Base-by-base conservation (phyloP, 148 eudicot genomes). In the Cornus suecica region DNA sequence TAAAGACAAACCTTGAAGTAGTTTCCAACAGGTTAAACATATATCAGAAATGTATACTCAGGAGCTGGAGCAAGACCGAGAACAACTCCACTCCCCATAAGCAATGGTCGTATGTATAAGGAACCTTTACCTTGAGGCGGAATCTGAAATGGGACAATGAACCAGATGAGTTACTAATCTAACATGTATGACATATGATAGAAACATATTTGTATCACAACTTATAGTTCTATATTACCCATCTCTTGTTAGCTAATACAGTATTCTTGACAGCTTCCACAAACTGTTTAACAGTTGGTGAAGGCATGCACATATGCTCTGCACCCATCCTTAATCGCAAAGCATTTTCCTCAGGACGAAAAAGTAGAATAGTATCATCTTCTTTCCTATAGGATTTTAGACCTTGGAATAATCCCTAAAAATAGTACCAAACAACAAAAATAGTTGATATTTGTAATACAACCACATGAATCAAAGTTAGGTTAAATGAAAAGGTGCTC, bases 271-370 rank as follows among this genome's bases (percentile, higher is more conserved):
- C 99, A 76, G 99, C 97, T 84, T 88, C 90, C 81, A 95, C 72
- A 82, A 95, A 95, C 80, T 95, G 97, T 29, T 91, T 94, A 75
- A 91, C 93, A 56, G 90, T 86, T 63, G 99, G 99, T 30, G 98
- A 88, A 79, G 97, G 92, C 99, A 95, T 95, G 87, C 99, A 95
- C 97, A 95, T 93, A 75, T 98, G 89, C 75, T 93, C 98, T n/a
- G 99, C 97, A 64, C 99, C 99, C 62, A 45, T 75, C 77, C 85
- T 88, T 88, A 95, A 74, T 48, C 99, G 87, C 72, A 80, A 27
- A 29, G 97, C 98, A 83, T 95, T 95, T 87, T 95, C 97, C 74
- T 85, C 89, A 2, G 99, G 99, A 62, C 99, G 98, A 76, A 95
- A 95, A 67, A 95, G 86, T 67, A 95, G 85, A 66, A 95, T 88